Base-by-base conservation (phyloP, 2,329 filamentous ascomycete species). In the Pseudonectria buxi region DNA sequence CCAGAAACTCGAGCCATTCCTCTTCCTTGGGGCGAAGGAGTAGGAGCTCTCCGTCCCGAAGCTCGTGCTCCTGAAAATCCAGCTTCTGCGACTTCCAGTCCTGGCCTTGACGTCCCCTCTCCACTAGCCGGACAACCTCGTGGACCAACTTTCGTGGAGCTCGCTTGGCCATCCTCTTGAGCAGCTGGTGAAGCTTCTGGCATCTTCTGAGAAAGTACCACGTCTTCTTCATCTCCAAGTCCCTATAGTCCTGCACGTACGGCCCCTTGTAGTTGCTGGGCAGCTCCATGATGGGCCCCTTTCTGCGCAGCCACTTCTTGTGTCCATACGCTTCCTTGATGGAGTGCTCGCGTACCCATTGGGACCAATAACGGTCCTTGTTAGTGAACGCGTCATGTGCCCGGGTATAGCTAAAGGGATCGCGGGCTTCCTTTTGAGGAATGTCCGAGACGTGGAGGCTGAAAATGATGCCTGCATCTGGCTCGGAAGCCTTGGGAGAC, bases 371-470 rank as follows among this genome's bases (percentile, higher is more conserved):
- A 15, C 31, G 22, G 7, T 53, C 48, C 14, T 34, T 32, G 3
- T 40, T 40, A 14, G 28, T 27, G 26, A 37, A 55, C 45, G 42
- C 46, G 13, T 43, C 49, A 30, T 50, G 46, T 10, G 36, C 51
- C n/a, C 53, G 24, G 12, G 50, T 55, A 12, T 53, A 56, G 16
- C 38, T 36, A 39, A 55, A 54, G 2, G 54, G 54, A 28, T 56
- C 54, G 1, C 50, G 42, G 10, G 50, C 39, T 10, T 43, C 44
- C 15, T 46, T 43, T n/a, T 54, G 35, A 3, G 54, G 47, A 3
- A 47, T 26, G 5, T 50, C n/a, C 9, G 39, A 30, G 14, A 50
- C 43, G 15, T 42, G 40, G 26, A 50, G 45, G 16, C 26, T 35
- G n/a, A 54, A 41, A 25, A 56, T 32, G 14, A 55, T 43, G 7